These are phyloP conservation scores for Seminavis robusta DNA, from an alignment of 108 stramenopile genomes.

Conservation along the genomic window DNA sequence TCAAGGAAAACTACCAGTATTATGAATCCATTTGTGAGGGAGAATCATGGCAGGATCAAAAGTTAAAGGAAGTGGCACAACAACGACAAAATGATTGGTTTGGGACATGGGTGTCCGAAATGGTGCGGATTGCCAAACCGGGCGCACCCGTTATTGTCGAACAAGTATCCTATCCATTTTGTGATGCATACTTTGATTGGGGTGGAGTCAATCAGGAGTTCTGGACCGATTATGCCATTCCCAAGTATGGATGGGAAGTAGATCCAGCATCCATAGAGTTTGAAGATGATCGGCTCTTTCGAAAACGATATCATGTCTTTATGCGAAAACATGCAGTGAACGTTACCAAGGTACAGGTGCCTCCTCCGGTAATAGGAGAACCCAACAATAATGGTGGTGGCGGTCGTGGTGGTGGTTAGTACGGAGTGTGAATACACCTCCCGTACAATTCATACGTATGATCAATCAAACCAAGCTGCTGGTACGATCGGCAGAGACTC, in stretches of 20 bases:
- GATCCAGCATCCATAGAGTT: slow-evolving; percentile 5
- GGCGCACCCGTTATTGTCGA: slow-evolving; percentile 34
- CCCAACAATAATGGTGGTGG: too few relatives aligned
- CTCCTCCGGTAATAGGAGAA: too few relatives aligned
- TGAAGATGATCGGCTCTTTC: slow-evolving; percentile 10
- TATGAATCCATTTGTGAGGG: slow-evolving; percentile 7
- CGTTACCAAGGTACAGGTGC: too few relatives aligned
- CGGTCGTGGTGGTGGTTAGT: too few relatives aligned
- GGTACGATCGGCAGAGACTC: too few relatives aligned
- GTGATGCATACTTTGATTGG: slow-evolving; percentile 3
- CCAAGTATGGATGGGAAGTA: slow-evolving; percentile 6
- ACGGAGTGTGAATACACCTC: too few relatives aligned
- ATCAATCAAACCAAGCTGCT: too few relatives aligned
- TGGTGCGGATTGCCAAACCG: slow-evolving; percentile 51
- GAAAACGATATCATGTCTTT: slow-evolving; percentile 17
- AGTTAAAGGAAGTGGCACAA: slow-evolving; percentile 13
- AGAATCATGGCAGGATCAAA: slow-evolving; percentile 1
- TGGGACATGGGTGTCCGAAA: slow-evolving; percentile 22
- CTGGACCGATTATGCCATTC: not conserved
- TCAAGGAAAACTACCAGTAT: not conserved
- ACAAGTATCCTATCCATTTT: slow-evolving; percentile 9
- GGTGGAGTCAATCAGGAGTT: slow-evolving; percentile 7
- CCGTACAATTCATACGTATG: too few relatives aligned
- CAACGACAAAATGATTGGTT: slow-evolving; percentile 29
- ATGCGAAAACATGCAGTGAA: slow-evolving; percentile 10